phyloP scores from a whole-genome alignment of 2,329 filamentous ascomycete genomes.

The Xylaria sp. region DNA sequence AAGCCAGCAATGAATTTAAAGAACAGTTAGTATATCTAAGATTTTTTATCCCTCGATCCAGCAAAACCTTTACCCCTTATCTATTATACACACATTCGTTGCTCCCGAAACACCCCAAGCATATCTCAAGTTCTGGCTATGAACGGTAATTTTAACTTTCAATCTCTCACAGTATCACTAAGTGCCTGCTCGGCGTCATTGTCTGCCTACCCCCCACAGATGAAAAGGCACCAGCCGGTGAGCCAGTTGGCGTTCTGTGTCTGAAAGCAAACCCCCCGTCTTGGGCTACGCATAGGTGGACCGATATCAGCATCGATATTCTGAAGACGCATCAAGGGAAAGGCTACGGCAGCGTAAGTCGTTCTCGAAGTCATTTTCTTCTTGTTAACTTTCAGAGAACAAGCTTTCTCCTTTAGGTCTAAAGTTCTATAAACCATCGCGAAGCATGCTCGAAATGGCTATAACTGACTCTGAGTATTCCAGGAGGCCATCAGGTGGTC shows the following conservation, averaged over 20 bases:
- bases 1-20: constrained; percentile 45
- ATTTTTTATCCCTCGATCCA: background rate
- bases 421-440: no score
- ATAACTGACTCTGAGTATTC: no score
- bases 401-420: no score
- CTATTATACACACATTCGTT: background rate
- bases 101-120: background rate
- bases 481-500: constrained; percentile 52
- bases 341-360: constrained; percentile 48
- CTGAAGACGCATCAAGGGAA: constrained; percentile 44
- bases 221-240: constrained; percentile 20
- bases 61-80: background rate
- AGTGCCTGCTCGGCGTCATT: constrained; percentile 51
- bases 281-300: constrained; percentile 54
- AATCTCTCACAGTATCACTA: constrained; percentile 29
- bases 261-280: constrained; percentile 43
- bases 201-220: constrained; percentile 49
- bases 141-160: background rate
- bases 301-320: constrained; percentile 52
- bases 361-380: no score
- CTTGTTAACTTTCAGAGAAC: no score
- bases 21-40: constrained; percentile 32
- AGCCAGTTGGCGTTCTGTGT: constrained; percentile 50
- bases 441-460: no score
- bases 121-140: background rate